Percentiles rank a stretch among this genome's conserved stretches.
These are phyloP conservation scores for Pseudogymnoascus sp. DNA, from an alignment of 2,329 filamentous ascomycete genomes.

Conservation along the genomic window DNA sequence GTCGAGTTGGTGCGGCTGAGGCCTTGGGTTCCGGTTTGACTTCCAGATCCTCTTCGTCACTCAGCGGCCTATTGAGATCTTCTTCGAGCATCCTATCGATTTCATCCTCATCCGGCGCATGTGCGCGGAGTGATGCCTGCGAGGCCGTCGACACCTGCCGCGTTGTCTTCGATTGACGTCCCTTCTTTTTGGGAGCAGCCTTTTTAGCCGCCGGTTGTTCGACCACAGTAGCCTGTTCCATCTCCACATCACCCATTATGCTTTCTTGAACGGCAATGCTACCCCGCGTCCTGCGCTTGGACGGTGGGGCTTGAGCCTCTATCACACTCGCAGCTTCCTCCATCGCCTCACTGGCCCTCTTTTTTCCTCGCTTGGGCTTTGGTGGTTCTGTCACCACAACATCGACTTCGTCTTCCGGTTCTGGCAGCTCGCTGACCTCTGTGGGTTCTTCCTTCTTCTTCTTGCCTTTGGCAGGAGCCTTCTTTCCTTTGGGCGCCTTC, in stretches of 20 bases:
- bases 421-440: slow-evolving; percentile 35
- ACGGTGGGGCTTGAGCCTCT: slow-evolving; percentile 27
- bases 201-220: slow-evolving; percentile 51
- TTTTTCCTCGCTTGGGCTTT: slow-evolving; percentile 40
- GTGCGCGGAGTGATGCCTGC: slow-evolving; percentile 36
- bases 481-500: slow-evolving; percentile 45
- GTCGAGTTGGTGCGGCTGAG: slow-evolving; percentile 10
- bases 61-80: slow-evolving; percentile 50
- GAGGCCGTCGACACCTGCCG: slow-evolving; percentile 45
- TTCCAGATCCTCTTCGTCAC: slow-evolving; percentile 41
- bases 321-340: slow-evolving; percentile 17
- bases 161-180: slow-evolving; percentile 33
- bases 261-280: slow-evolving; percentile 32
- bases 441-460: slow-evolving; percentile 49
- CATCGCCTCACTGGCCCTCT: slow-evolving; percentile 53
- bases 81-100: slow-evolving; percentile 58
- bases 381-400: slow-evolving; percentile 22
- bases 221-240: slow-evolving; percentile 36
- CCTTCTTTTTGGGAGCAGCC: slow-evolving; percentile 36
- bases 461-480: slow-evolving; percentile 40
- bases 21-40: slow-evolving; percentile 26
- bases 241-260: slow-evolving; percentile 17
- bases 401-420: slow-evolving; percentile 26
- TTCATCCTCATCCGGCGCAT: slow-evolving; percentile 52
- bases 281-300: slow-evolving; percentile 31